Evolutionary conservation across 2,329 filamentous ascomycete species (phyloP).

Genomic region (Apiospora arundinis): DNA sequence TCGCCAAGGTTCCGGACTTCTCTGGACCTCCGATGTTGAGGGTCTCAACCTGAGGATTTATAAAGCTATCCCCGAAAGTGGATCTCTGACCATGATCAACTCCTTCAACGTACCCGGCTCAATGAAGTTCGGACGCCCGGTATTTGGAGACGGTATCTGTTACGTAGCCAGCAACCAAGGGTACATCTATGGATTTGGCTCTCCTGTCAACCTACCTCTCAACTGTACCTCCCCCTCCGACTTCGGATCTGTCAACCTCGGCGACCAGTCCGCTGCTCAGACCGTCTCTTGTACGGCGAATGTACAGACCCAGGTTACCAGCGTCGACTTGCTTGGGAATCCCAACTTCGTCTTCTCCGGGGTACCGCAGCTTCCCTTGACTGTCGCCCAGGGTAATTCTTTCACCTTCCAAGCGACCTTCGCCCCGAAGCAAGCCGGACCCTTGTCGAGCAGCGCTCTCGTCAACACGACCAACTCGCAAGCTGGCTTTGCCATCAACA

Average conservation of each 20-base stretch:
- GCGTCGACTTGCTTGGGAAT: constrained; percentile 44
- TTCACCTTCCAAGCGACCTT: constrained; percentile 55
- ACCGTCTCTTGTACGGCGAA: constrained; percentile 56
- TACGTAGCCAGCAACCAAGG: constrained; percentile 61
- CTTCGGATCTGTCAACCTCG: constrained; percentile 54
- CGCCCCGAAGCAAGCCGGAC: constrained; percentile 52
- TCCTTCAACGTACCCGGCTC: constrained; percentile 58
- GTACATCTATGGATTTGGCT: constrained; percentile 61
- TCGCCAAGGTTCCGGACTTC: constrained; percentile 58
- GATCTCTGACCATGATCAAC: constrained; percentile 53
- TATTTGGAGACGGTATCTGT: constrained; percentile 62
- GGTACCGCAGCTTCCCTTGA: constrained; percentile 39
- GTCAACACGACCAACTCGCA: constrained; percentile 55
- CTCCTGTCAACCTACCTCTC: constrained; percentile 58
- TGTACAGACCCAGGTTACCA: constrained; percentile 49
- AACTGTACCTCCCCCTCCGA: constrained; percentile 57
- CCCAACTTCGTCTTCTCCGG: constrained; percentile 45
- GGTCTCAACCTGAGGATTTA: constrained; percentile 59
- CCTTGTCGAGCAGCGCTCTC: constrained; percentile 53
- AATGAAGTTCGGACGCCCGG: constrained; percentile 63
- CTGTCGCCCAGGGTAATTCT: constrained; percentile 43
- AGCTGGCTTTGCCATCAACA: constrained; percentile 53
- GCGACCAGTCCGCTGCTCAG: constrained; percentile 39
- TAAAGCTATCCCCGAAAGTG: constrained; percentile 55
- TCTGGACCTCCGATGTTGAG: constrained; percentile 64